Evolutionary conservation across 768 basidiomycete species (phyloP), one percentile per base, ranked within the genome.

Genomic region (Aureoboletus auriporus): DNA sequence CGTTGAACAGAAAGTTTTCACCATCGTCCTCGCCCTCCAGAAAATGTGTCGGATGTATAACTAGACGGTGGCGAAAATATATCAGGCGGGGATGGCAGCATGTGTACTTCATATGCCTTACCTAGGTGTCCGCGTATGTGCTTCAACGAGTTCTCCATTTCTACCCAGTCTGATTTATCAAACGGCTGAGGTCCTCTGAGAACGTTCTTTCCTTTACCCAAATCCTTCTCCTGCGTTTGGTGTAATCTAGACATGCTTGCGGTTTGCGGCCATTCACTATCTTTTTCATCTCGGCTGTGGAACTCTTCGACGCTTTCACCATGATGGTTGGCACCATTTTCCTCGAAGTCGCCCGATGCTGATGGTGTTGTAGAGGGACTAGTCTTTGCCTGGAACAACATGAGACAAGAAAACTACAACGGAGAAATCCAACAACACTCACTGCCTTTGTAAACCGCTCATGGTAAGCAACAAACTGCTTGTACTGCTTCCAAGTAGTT

Each of bases 401-500:
- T 53, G 30, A 56, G 43, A 38, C 12, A 35, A 44, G 40, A 14
- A 17, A 26, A 13, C 17, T 17, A 38, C n/a, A 44, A 42, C 4
- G 8, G 16, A 2, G 9, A 29, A 5, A 17, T 14, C 26, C 33
- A 14, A 42, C 4, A 23, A 27, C 16, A 67, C 79, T 52, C 60
- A 88, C 89, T 29, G 76, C 77, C 67, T 81, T 87, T 57, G 76
- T 79, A 52, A 89, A 59, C 3, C 87, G 79, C 52, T 92, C 90
- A 39, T 92, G 86, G 60, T 86, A 76, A 6, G 74, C 66, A 39
- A 86, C 70, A 58, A 89, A 97, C 53, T 94, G 89, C 62, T 85
- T 94, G 69, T 86, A 97, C 61, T 92, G 88, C 60, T 93, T 93
- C 95, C 95, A 99, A 0, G 94, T 95, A 2, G 85, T 86, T 51